These are phyloP conservation scores for Sporothrix pallida DNA, from an alignment of 2,329 filamentous ascomycete genomes.

Conservation along the genomic window DNA sequence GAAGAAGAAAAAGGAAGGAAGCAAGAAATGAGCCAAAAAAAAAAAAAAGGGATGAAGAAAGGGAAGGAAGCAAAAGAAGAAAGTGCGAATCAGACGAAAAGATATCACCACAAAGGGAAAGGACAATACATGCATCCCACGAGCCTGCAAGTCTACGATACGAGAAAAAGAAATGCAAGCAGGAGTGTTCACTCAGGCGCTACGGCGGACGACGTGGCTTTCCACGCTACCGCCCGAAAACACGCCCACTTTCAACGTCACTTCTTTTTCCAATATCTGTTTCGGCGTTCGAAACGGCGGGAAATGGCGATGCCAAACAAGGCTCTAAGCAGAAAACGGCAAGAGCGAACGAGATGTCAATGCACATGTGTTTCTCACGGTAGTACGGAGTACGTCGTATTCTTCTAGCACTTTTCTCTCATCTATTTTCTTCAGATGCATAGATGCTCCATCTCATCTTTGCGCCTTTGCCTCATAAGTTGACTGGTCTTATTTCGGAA, in stretches of 20 bases:
- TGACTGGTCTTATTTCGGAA: background rate
- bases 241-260: too few relatives aligned
- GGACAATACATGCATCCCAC: background rate
- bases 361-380: background rate
- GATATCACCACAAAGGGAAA: background rate
- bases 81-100: background rate
- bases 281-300: slow-evolving; percentile 4
- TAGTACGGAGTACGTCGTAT: background rate
- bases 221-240: too few relatives aligned
- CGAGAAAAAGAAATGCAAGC: background rate
- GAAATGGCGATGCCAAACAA: background rate
- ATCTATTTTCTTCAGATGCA: too few relatives aligned
- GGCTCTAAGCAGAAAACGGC: slow-evolving; percentile 20
- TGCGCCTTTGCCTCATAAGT: background rate
- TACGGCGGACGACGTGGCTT: too few relatives aligned
- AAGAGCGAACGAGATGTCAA: background rate
- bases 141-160: background rate
- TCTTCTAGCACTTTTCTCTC: background rate
- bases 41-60: background rate
- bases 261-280: background rate
- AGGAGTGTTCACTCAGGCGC: too few relatives aligned
- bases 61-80: background rate
- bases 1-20: background rate
- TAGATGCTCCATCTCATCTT: background rate
- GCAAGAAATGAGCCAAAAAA: background rate